Base-by-base conservation (phyloP, 768 basidiomycete species). In the Hirschioporus abietinus region DNA sequence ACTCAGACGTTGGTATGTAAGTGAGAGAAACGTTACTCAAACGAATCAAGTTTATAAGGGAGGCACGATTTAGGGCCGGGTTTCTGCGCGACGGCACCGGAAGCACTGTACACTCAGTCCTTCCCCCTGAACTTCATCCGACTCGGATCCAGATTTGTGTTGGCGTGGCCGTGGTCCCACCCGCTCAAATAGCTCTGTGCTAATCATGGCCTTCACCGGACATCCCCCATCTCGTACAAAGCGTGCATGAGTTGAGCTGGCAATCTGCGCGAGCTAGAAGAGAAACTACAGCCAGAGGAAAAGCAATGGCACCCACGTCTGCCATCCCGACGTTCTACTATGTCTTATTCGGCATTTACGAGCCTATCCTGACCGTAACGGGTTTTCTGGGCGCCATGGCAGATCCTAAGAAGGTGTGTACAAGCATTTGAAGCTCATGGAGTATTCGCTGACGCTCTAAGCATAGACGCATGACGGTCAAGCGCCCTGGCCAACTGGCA, bases 261-360 rank as follows among this genome's bases (percentile, higher is more conserved):
- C 15, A 52, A 15, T 20, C 20, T 52, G 15, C 35, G 15, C 7
- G 35, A 15, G 15, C 35, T 7, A 36, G 42, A 1, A 52, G 42
- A 20, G 12, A 52, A 52, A 20, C 42, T 30, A 3, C 30, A 30
- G 42, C 42, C 20, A 1, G 42, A 15, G 5, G 20, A 24, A 12
- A 3, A 12, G 60, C 60, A 61, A 61, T 61, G 60, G 60, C 60
- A 34, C 34, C 81, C 18, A 74, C 77, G 52, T 89, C 90, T 68
- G 87, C 91, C 57, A 81, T 93, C 70, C 90, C 91, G 23, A 82
- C 84, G 71, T 81, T 86, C 67, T 93, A 93, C 77, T 92, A 86
- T 76, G 81, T 85, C 59, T 80, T 89, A 68, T 93, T 93, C 71
- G 89, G 86, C 27, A 79, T 86, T 65, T 92, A 89, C 72, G 91